Conservation (phyloP, 2,329 filamentous ascomycete species). For the Ascochyta clinopodiicola region DNA sequence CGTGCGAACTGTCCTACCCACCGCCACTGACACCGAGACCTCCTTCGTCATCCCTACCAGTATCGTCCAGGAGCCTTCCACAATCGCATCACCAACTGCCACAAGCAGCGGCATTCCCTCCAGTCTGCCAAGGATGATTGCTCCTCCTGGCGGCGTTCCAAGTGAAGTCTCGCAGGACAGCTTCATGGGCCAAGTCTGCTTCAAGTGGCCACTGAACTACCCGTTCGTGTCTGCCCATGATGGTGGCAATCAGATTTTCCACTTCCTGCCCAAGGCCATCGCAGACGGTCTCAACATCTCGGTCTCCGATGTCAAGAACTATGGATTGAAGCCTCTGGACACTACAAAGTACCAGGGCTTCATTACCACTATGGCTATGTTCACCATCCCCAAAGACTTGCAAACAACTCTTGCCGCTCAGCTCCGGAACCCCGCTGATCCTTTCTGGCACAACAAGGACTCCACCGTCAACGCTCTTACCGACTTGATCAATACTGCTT, state of each 20-base stretch:
- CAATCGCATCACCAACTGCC: constrained; percentile 52
- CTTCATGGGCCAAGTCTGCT: constrained; percentile 82
- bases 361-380: constrained; percentile 76
- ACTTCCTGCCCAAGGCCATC: constrained; percentile 75
- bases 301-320: constrained; percentile 66
- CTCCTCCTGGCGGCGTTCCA: constrained; percentile 67
- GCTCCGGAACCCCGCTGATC: constrained; percentile 73
- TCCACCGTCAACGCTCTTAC: constrained; percentile 75
- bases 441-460: constrained; percentile 74
- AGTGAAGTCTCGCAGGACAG: constrained; percentile 65
- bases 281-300: constrained; percentile 65
- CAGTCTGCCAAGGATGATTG: constrained; percentile 75
- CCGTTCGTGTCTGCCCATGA: constrained; percentile 75
- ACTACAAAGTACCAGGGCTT: constrained; percentile 73
- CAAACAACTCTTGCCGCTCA: constrained; percentile 68
- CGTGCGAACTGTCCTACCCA: constrained; percentile 53
- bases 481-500: constrained; percentile 80
- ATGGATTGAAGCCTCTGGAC: constrained; percentile 77
- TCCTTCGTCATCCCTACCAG: constrained; percentile 64
- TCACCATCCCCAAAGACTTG: constrained; percentile 55
- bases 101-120: constrained; percentile 65
- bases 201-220: constrained; percentile 82
- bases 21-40: constrained; percentile 55
- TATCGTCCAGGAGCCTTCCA: constrained; percentile 64
- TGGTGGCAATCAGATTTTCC: constrained; percentile 85